Conservation (phyloP, 176 grass and related monocot genomes). For the Miscanthus lutarioriparius region DNA sequence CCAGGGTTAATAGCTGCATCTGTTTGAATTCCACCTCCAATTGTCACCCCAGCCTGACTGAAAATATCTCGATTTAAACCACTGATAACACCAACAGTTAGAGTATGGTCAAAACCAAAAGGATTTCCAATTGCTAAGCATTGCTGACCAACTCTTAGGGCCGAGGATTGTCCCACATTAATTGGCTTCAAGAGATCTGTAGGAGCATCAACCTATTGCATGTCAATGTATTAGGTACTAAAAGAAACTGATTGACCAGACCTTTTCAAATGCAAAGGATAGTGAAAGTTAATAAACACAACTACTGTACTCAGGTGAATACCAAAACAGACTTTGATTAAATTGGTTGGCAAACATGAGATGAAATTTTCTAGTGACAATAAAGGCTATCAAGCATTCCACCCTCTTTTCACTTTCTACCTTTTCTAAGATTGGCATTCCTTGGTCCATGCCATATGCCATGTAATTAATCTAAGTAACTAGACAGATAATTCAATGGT, state of each 20-base stretch:
- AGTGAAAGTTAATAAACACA: slow-evolving; percentile 13
- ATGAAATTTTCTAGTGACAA: neutral
- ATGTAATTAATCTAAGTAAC: neutral
- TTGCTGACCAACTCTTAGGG: slow-evolving; percentile 93
- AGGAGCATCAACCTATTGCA: slow-evolving; percentile 79
- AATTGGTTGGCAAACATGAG: neutral
- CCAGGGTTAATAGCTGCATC: slow-evolving; percentile 98
- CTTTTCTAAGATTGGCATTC: neutral
- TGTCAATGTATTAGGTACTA: slow-evolving; percentile 22
- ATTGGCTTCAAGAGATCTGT: slow-evolving; percentile 82
- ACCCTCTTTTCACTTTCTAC: neutral
- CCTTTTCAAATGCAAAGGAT: neutral
- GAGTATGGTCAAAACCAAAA: slow-evolving; percentile 96
- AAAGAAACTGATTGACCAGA: neutral
- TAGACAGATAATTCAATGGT: slow-evolving; percentile 5
- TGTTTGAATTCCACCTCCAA: slow-evolving; percentile 94
- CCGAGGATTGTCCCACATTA: slow-evolving; percentile 68
- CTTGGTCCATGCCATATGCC: neutral
- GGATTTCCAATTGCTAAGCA: slow-evolving; percentile 97
- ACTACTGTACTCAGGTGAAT: slow-evolving; percentile 16
- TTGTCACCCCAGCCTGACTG: slow-evolving; percentile 90
- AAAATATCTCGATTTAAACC: slow-evolving; percentile 96
- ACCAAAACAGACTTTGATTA: neutral
- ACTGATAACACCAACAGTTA: slow-evolving; percentile 94
- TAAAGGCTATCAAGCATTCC: neutral